Evolutionary conservation across 2,329 filamentous ascomycete genomes (phyloP), one percentile per base, ranked within the genome.

Genomic region (Colletotrichum karsti): DNA sequence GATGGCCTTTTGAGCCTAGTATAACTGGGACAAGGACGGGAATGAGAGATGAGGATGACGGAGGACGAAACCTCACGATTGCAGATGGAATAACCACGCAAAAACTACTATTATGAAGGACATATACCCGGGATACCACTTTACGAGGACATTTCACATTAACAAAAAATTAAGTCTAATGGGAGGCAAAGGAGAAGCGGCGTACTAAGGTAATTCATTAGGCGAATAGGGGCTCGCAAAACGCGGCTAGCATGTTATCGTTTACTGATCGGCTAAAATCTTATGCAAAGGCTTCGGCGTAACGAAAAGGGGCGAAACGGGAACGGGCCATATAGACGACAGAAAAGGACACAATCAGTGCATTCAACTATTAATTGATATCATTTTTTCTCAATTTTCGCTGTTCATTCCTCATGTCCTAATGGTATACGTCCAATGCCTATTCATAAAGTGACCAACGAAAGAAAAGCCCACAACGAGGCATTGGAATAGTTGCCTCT

Each of bases 321-420:
- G n/a, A n/a, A n/a, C n/a, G n/a, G n/a, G n/a, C n/a, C n/a, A n/a
- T n/a, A n/a, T n/a, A n/a, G n/a, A n/a, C n/a, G n/a, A n/a, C n/a
- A n/a, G n/a, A n/a, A n/a, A n/a, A n/a, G n/a, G n/a, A n/a, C n/a
- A n/a, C n/a, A n/a, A n/a, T n/a, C n/a, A n/a, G n/a, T n/a, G n/a
- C n/a, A n/a, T n/a, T n/a, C n/a, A n/a, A n/a, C n/a, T n/a, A n/a
- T n/a, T n/a, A n/a, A n/a, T n/a, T n/a, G n/a, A n/a, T n/a, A n/a
- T n/a, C n/a, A n/a, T n/a, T n/a, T n/a, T n/a, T n/a, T n/a, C n/a
- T n/a, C n/a, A n/a, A n/a, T n/a, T 53, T 53, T 53, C 22, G 37
- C 48, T 67, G n/a, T 64, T 65, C 65, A 48, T 65, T 41, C 24
- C 60, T 67, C 64, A 39, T 63, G 50, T 54, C 37, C 60, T 58